phyloP scores from a whole-genome alignment of 495 filamentous ascomycete genomes.

The Sabuloglossum arenarium region DNA sequence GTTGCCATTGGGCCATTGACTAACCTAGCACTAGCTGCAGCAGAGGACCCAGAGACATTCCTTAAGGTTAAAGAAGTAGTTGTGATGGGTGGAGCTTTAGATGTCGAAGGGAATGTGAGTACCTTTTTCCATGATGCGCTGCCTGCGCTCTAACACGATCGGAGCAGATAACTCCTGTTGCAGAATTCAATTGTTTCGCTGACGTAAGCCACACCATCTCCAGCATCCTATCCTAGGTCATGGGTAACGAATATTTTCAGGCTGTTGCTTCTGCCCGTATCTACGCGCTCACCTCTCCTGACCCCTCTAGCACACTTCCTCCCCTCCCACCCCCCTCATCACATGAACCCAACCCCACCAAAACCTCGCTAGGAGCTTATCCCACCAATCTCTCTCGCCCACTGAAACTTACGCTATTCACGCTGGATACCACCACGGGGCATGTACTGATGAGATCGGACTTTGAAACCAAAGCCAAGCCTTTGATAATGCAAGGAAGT shows the following conservation, averaged over 20 bases:
- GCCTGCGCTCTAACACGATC: constrained; percentile 2
- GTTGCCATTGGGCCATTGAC: constrained; percentile 80
- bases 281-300: constrained; percentile 70
- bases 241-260: not conserved
- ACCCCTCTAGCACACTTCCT: constrained; percentile 49
- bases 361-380: constrained; percentile 24
- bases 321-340: constrained; percentile 21
- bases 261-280: constrained; percentile 67
- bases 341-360: constrained; percentile 20
- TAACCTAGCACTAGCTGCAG: constrained; percentile 73
- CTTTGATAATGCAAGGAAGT: constrained; percentile 31
- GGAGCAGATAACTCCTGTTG: constrained; percentile 40
- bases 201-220: constrained; percentile 20
- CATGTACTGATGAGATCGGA: constrained; percentile 42
- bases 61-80: constrained; percentile 74
- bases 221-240: not conserved
- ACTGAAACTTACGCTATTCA: constrained; percentile 62
- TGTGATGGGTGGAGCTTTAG: constrained; percentile 90
- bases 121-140: constrained; percentile 8
- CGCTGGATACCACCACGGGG: constrained; percentile 68
- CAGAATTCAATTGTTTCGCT: constrained; percentile 71
- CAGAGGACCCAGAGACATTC: constrained; percentile 69
- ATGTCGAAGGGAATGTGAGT: constrained; percentile 53
- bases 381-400: constrained; percentile 38
- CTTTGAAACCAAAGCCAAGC: constrained; percentile 33